Base-by-base conservation (phyloP, 495 filamentous ascomycete species). In the Hypoxylon subgilvum region DNA sequence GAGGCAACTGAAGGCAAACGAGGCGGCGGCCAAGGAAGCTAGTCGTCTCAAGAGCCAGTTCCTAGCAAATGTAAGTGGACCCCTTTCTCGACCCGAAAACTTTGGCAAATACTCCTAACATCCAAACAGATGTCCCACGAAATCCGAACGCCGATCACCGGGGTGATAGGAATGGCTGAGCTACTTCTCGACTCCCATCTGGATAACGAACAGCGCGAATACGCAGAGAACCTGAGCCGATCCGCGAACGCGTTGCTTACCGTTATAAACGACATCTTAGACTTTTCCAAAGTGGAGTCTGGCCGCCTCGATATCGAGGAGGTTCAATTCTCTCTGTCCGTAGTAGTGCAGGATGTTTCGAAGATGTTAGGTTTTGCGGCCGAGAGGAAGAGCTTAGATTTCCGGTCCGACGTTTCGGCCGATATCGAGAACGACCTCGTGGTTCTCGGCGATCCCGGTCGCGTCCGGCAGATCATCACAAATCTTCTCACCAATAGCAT, bases 401-500 rank as follows among this genome's bases (percentile, higher is more conserved):
- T 89, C 46, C 73, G 69, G 10, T 79, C 72, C 9, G 72, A 82
- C 19, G 74, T 85, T 16, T 67, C 67, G 6, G 34, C 54, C 0
- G 69, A 76, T 22, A 72, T 79, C 28, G 72, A 72, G 6, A 67
- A 67, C 6, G 69, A 79, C 14, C 66, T 79, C 12, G 72, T 80
- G 17, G 79, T 88, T 16, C 78, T 88, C 66, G 92, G 91, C 5
- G 92, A 96, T 65, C 87, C 91, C 1, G 83, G 88, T 0, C 78
- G 91, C 27, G 81, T 92, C 39, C 81, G 90, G 13, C 92, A 96
- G 71, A 86, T 96, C 25, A 79, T 96, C 9, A 90, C 87, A 19
- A 96, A 95, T 64, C 71, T 96, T 10, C 76, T 96, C n/a, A 87
- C 88, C 6, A 96, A 96, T 65, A 89, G 87, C 49, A 90, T 92